Conservation (phyloP, 805 yeast species). For the Saturnispora galanensis region DNA sequence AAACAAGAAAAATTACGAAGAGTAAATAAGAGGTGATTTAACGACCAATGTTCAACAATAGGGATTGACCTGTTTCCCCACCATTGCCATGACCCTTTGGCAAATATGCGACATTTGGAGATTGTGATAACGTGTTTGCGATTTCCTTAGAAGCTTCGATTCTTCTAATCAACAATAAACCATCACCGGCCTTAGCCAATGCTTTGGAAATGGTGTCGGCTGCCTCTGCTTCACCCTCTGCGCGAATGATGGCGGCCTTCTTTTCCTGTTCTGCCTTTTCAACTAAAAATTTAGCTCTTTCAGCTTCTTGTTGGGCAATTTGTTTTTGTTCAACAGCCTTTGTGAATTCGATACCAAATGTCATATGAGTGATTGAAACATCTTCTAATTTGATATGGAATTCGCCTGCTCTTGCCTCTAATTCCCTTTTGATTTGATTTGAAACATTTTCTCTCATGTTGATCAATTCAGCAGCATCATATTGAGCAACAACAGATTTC, state of each 20-base stretch:
- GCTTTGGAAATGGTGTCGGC: constrained; percentile 94
- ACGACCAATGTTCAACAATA: constrained; percentile 63
- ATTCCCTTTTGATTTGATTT: constrained; percentile 77
- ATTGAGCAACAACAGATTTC: constrained; percentile 95
- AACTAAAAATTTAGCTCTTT: constrained; percentile 85
- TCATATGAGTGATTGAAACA: constrained; percentile 95
- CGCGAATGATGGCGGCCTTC: constrained; percentile 88
- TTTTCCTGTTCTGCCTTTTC: constrained; percentile 97
- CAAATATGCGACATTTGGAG: constrained; percentile 81
- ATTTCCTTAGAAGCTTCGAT: constrained; percentile 95
- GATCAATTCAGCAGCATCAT: constrained; percentile 95
- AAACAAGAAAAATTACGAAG: neutral
- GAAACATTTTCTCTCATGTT: constrained; percentile 96
- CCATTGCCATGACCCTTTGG: constrained; percentile 41
- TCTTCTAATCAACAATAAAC: constrained; percentile 84
- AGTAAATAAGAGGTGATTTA: constrained; percentile 18
- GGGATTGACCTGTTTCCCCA: constrained; percentile 33
- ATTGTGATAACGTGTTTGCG: constrained; percentile 74
- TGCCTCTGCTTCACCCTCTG: constrained; percentile 99
- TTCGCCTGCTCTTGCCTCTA: constrained; percentile 73
- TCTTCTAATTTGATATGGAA: constrained; percentile 90
- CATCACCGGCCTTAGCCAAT: constrained; percentile 89
- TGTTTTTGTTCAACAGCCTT: constrained; percentile 98
- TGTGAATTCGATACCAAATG: constrained; percentile 93
- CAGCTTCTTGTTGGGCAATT: constrained; percentile 99